A percentile compares a stretch with the other conserved stretches of the same genome.
phyloP scores from a whole-genome alignment of 148 eudicot species.

The Cornus florida region DNA sequence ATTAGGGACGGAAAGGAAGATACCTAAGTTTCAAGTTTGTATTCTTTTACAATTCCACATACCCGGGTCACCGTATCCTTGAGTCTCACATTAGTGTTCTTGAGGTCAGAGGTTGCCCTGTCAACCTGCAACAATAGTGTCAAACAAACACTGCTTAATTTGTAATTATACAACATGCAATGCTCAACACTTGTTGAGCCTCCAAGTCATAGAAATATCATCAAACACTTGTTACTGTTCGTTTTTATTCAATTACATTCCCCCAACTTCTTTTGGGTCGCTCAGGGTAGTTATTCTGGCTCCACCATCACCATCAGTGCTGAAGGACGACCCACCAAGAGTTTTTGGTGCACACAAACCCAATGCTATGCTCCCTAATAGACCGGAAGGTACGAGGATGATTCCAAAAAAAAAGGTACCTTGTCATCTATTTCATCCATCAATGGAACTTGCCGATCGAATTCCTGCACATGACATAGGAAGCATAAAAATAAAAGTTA shows the following conservation, averaged over 20 bases:
- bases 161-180: not conserved
- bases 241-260: not conserved
- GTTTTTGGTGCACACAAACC: not conserved
- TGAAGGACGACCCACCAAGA: not conserved
- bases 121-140: slow-evolving; percentile 34
- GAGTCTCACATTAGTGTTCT: slow-evolving; percentile 56
- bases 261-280: not conserved
- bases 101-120: slow-evolving; percentile 50
- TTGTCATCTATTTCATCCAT: slow-evolving; percentile 65
- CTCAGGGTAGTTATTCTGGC: not conserved
- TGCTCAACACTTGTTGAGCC: not conserved
- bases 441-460: slow-evolving; percentile 53
- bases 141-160: not conserved
- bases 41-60: not conserved
- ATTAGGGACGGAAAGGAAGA: not conserved
- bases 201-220: not conserved
- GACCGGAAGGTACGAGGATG: not conserved
- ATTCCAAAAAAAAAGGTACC: slow-evolving; percentile 22
- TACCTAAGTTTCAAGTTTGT: not conserved
- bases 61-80: slow-evolving; percentile 60
- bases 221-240: not conserved
- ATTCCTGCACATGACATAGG: slow-evolving; percentile 39
- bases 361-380: not conserved
- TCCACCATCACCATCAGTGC: not conserved
- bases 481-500: not conserved